Conservation (phyloP, 495 filamentous ascomycete species). For the Podospora australis region DNA sequence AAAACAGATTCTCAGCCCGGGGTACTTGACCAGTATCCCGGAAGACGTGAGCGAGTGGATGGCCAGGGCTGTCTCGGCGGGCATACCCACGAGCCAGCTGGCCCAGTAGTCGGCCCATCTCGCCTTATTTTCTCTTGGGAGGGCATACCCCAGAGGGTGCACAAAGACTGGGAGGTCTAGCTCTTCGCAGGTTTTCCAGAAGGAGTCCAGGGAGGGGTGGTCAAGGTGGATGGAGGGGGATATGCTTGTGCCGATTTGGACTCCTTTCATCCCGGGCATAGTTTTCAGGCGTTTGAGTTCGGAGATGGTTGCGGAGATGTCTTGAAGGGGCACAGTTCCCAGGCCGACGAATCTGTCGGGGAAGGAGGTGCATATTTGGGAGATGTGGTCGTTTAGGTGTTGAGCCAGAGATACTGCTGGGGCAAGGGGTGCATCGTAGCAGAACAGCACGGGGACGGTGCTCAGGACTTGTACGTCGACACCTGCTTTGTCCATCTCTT, state of each 20-base stretch:
- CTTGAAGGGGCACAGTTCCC: conserved; percentile 33
- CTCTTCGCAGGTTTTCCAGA: conserved; percentile 21
- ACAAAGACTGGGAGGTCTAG: conserved; percentile 19
- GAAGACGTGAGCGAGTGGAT: conserved; percentile 19
- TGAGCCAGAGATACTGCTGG: conserved; percentile 14
- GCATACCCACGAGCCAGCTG: conserved; percentile 25
- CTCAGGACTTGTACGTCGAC: conserved; percentile 26
- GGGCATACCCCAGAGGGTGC: conserved; percentile 23
- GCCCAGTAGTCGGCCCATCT: conserved; percentile 21
- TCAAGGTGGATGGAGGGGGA: conserved; percentile 16
- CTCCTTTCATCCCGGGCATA: conserved; percentile 12
- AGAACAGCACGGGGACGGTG: conserved; percentile 26
- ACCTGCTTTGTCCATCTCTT: conserved; percentile 24
- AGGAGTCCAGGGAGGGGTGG: conserved; percentile 11
- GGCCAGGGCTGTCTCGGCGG: conserved; percentile 24
- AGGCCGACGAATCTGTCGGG: conserved; percentile 19
- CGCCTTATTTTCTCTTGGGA: conserved; percentile 16
- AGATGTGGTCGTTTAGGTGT: conserved; percentile 22
- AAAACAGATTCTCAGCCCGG: conserved; percentile 21
- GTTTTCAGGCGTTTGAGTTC: conserved; percentile 46
- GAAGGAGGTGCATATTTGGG: neutral
- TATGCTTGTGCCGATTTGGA: conserved; percentile 23
- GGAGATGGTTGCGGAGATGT: conserved; percentile 53
- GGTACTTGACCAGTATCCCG: conserved; percentile 20
- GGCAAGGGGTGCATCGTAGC: conserved; percentile 21